Conservation (phyloP, 1,139 yeast genomes). For the Entelexis paramagnoliae region DNA sequence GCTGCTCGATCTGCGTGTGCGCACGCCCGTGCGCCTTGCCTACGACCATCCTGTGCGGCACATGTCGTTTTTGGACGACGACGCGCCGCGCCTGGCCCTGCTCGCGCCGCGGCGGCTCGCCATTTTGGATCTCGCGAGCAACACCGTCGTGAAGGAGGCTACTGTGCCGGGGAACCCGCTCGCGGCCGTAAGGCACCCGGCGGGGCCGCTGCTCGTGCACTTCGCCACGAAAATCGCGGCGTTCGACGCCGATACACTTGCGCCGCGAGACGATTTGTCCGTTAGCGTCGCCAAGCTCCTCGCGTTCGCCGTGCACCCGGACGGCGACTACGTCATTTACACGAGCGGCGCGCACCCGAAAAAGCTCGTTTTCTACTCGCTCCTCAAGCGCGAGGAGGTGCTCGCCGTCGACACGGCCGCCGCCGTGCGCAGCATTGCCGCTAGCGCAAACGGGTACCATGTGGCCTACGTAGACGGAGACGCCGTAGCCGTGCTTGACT, state of each 20-base stretch:
- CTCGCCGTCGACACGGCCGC: not conserved
- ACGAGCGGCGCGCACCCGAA: not conserved
- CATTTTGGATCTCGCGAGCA: not conserved
- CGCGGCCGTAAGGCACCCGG: slow-evolving; percentile 8
- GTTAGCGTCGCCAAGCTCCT: not conserved
- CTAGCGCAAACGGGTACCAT: slow-evolving; percentile 3
- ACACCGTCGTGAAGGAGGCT: not conserved
- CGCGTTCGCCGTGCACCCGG: slow-evolving; percentile 6
- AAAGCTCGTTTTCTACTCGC: not conserved
- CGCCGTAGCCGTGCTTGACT: not conserved
- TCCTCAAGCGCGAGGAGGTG: not conserved
- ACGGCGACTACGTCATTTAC: slow-evolving; percentile 3
- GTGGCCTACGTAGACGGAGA: not conserved
- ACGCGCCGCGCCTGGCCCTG: not conserved
- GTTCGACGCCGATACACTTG: not conserved
- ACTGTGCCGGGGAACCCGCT: not conserved
- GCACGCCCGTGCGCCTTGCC: not conserved
- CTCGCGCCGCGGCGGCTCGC: not conserved
- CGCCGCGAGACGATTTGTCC: not conserved
- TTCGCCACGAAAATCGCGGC: not conserved
- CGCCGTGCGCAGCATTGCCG: not conserved
- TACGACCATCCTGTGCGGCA: not conserved
- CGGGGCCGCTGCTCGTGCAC: slow-evolving; percentile 9
- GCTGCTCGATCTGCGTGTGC: not conserved
- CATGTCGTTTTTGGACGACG: not conserved